Evolutionary conservation across 805 yeast genomes (phyloP), one percentile per base, ranked within the genome.

Genomic region (Wickerhamiella alocasiicola): DNA sequence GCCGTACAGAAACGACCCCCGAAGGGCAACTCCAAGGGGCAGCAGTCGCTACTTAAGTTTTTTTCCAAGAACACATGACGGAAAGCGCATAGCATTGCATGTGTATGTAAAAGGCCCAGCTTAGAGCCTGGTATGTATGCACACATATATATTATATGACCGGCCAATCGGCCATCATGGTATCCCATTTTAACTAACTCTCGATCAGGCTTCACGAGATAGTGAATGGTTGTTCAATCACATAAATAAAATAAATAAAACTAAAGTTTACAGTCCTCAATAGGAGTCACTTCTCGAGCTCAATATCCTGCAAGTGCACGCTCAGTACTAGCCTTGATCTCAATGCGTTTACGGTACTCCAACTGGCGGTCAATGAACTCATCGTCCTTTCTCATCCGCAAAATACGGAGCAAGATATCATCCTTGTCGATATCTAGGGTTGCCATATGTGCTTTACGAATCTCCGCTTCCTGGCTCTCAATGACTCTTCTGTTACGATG

Each of bases 321-420:
- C 50, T 74, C 78, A 1, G 78, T 72, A 3, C 73, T 68, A 32
- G 72, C 62, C 30, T 72, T 68, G 42, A 68, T 71, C 0, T 76
- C 73, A 40, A 73, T 61, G 19, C 70, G 60, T 42, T 76, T 82
- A 39, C 88, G 64, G 51, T 74, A 78, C 18, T 70, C 72, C 28
- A 82, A 54, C 36, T 84, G 64, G 45, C 65, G 63, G 7, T 70
- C 65, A 3, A 82, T 83, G 54, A 66, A 78, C 1, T 66, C 66
- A 30, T 64, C 61, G 38, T 78, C 78, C 17, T 75, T 81, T 44
- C 76, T 72, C 28, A 85, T 66, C 19, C 85, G 60, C 41, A 88
- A 55, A 12, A 84, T 66, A 37, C 96, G 67, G 45, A 88, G 59
- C 5, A 87, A 66, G 9, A 84, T 68, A 49, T 83, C 83, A n/a